A percentile compares a stretch with the other conserved stretches of the same genome.
phyloP scores from a whole-genome alignment of 208 protist genomes.

The Trypanosoma melophagium region DNA sequence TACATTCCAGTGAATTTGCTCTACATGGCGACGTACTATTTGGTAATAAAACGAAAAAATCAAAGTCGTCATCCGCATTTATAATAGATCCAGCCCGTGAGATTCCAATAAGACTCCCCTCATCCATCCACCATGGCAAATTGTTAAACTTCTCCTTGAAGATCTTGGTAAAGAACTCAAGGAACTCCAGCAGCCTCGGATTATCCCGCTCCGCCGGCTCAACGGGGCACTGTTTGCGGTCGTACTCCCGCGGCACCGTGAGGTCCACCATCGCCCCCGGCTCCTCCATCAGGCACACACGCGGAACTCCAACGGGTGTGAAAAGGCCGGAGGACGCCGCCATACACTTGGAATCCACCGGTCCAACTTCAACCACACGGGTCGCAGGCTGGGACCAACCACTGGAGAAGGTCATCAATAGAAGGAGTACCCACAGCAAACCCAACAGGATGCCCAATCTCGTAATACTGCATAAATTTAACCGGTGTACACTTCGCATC shows the following conservation, averaged over 20 bases:
- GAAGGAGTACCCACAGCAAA: no score
- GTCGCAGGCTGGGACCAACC: no score
- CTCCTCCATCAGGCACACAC: constrained; percentile 1
- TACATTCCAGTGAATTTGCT: constrained; percentile 16
- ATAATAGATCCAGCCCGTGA: constrained; percentile 24
- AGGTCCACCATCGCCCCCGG: constrained; percentile 18
- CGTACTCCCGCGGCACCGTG: background rate
- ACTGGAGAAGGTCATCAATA: no score
- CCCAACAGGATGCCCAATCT: no score
- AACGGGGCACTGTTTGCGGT: constrained; percentile 3
- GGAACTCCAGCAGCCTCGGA: constrained; percentile 9
- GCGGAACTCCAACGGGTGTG: background rate
- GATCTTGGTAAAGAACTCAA: constrained; percentile 17
- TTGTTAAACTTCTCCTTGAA: constrained; percentile 21
- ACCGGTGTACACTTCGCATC: no score
- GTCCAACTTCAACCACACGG: no score
- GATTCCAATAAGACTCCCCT: constrained; percentile 34
- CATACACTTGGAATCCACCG: no score
- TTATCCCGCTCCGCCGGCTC: constrained; percentile 4
- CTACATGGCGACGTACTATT: constrained; percentile 19
- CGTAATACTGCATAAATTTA: no score
- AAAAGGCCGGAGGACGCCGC: background rate
- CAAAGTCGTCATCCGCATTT: constrained; percentile 39
- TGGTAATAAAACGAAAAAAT: constrained; percentile 38
- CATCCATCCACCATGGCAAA: constrained; percentile 36